Conservation (phyloP, 2,329 filamentous ascomycete species). For the Exutisphaerella laricina region DNA sequence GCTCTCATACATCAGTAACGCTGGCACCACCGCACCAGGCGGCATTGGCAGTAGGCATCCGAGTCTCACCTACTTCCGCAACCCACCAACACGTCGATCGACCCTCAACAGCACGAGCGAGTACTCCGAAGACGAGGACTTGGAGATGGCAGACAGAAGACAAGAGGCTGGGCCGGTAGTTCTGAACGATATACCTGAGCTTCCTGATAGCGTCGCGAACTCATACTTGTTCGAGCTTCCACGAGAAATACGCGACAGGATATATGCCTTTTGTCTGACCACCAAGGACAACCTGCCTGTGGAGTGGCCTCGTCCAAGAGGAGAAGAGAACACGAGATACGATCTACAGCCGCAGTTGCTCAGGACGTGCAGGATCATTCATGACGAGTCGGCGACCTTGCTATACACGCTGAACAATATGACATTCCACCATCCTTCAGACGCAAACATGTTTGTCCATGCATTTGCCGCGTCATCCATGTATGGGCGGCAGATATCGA, state of each 20-base stretch:
- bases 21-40: constrained; percentile 5
- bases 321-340: constrained; percentile 13
- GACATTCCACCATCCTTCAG: constrained; percentile 34
- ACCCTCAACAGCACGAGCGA: constrained; percentile 22
- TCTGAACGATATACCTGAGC: constrained; percentile 19
- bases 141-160: constrained; percentile 21
- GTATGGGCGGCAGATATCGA: constrained; percentile 19
- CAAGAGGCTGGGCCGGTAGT: constrained; percentile 2
- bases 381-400: constrained; percentile 31
- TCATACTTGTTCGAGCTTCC: constrained; percentile 33
- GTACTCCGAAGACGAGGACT: constrained; percentile 24
- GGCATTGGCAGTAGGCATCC: constrained; percentile 14
- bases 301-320: constrained; percentile 28
- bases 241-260: constrained; percentile 33
- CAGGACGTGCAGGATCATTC: constrained; percentile 28
- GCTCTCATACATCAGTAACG: constrained; percentile 31
- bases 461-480: constrained; percentile 25
- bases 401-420: constrained; percentile 35
- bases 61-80: constrained; percentile 13
- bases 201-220: constrained; percentile 29
- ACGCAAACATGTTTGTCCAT: constrained; percentile 36
- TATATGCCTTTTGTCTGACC: constrained; percentile 32
- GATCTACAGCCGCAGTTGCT: constrained; percentile 30
- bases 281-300: constrained; percentile 25
- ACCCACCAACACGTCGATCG: constrained; percentile 18